Percentiles rank a stretch among this genome's conserved stretches.
phyloP scores from a whole-genome alignment of 208 protist genomes.

The Angomonas ambiguus region DNA sequence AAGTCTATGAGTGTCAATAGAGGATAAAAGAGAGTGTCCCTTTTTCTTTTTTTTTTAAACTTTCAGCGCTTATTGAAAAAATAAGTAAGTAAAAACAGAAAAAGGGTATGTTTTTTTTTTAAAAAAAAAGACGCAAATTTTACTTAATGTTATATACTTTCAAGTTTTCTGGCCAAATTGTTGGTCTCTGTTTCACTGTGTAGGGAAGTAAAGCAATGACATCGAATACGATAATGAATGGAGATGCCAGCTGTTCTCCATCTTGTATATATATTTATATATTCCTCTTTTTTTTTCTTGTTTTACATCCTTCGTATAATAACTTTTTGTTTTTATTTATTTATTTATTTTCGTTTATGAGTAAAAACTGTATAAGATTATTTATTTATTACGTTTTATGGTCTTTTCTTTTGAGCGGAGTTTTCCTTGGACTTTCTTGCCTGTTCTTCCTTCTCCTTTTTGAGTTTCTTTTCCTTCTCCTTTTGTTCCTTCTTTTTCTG shows the following conservation, averaged over 20 bases:
- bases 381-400: constrained; percentile 6
- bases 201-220: too few species aligned
- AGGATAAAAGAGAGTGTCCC: not conserved
- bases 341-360: not conserved
- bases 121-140: too few species aligned
- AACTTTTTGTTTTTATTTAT: not conserved
- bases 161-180: too few species aligned
- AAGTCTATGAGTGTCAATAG: too few species aligned
- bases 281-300: constrained; percentile 4
- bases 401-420: constrained; percentile 20
- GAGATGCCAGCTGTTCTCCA: not conserved
- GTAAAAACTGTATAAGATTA: constrained; percentile 3
- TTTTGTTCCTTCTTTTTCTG: constrained; percentile 23
- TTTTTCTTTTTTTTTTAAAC: constrained; percentile 1
- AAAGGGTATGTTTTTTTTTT: too few species aligned
- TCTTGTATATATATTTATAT: constrained; percentile 4
- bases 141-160: too few species aligned
- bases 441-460: constrained; percentile 13
- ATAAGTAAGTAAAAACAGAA: too few species aligned
- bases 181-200: too few species aligned
- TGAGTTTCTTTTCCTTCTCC: constrained; percentile 9
- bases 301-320: not conserved
- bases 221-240: constrained; percentile 5
- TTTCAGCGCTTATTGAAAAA: not conserved
- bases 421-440: constrained; percentile 16